Base-by-base conservation (phyloP, 2,329 filamentous ascomycete species). In the Ophiostoma ulmi region DNA sequence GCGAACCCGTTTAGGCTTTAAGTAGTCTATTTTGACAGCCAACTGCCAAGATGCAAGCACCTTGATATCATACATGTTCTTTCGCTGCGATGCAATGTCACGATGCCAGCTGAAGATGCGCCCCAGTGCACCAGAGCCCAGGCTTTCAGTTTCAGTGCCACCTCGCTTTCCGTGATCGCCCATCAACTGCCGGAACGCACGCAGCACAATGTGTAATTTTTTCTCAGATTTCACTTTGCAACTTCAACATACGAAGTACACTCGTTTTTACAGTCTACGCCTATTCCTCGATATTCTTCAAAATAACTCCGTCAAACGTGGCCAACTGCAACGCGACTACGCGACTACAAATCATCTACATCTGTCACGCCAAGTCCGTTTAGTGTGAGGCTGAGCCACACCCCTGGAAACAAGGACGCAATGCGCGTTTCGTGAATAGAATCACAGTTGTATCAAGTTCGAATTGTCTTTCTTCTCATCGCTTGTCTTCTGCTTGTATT, bases 321-420 rank as follows among this genome's bases (percentile, higher is more conserved):
- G 44, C 44, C 44, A 48, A 20, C 41, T 14, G 41, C 44, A 20
- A 31, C 31, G 31, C 31, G 31, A 31, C 31, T 7, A 44, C n/a
- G 17, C 17, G n/a, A 48, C 44, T 44, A 58, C 52, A 26, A 58
- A 26, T 31, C 52, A 26, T 26, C 58, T 6, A 17, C 14, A 35
- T 36, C 58, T 63, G 58, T 63, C 58, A 63, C 58, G 58, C 58
- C 58, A 63, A 63, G 58, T 26, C 58, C 35, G 58, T 63, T 36
- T 63, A 63, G 58, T 26, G 26, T 63, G 58, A 63, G 26, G 58
- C 58, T 63, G 58, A 63, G 58, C 52, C 52, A 58, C 58, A 63
- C 58, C 26, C 58, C 58, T 63, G 58, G 58, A 63, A 63, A 31
- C 58, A 35, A 35, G 58, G 26, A 35, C 58, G 52, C 52, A 58